Base-by-base conservation (phyloP, 2,329 filamentous ascomycete genomes). In the Aspergillus luchuensis region DNA sequence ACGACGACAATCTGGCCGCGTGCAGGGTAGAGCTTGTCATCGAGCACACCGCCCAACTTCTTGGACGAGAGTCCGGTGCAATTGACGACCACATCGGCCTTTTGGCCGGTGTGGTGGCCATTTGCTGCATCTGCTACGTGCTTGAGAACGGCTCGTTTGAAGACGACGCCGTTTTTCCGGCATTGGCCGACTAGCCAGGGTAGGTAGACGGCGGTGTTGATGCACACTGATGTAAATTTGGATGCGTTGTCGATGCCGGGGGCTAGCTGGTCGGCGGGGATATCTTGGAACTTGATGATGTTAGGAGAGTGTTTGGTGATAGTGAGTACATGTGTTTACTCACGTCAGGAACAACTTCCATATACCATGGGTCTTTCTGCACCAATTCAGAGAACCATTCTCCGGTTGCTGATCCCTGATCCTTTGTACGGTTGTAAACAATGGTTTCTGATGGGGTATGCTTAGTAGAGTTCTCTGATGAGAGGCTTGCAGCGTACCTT, bases 201-300 rank as follows among this genome's bases (percentile, higher is more conserved):
- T 2, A 97, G 86, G 77, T 97, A 98, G 60, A 97, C 78, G 45
- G 90, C 87, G 0, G 91, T 91, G 78, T 98, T 97, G 74, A 97
- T 94, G 78, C 93, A 97, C 43, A 97, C 88, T 1, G 91, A 94
- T 7, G 86, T 91, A 75, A 95, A 97, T 58, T 84, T 81, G 54
- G 86, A 90, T 23, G 87, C 92, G 10, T 89, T 89, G 62, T 92
- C 88, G 56, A 89, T 85, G 17, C 85, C 90, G 0, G 79, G 68
- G 0, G 86, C 85, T 1, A 96, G 79, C 66, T 89, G 82, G 8
- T 71, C 61, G 8, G 82, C 74, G 4, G 82, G 72, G 3, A 94
- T 76, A 59, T 87, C 79, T 62, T 85, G 84, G 76, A 88, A 94
- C 83, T 85, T 63, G 21, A 4, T 6, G 8, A 36, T 19, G 43